Base-by-base conservation (phyloP, 805 yeast genomes). In the Schizosaccharomyces octosporus region DNA sequence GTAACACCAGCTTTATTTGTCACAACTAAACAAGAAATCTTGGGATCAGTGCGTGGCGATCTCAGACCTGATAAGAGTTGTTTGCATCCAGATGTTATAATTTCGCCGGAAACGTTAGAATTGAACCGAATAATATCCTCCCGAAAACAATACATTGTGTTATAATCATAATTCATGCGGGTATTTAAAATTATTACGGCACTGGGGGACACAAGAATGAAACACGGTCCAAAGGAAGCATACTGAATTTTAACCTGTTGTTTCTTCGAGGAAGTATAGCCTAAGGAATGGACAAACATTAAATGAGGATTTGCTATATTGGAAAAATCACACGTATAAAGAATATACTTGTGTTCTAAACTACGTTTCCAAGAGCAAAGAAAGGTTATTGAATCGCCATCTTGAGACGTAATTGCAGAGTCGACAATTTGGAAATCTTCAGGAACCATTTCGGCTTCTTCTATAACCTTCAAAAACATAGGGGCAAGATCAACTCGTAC, bases 121-220 rank as follows among this genome's bases (percentile, higher is more conserved):
- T 79, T 80, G 64, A 89, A 78, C 5, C 76, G 72, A 13, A 89
- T 74, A 13, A 80, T 73, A 69, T 90, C 97, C 70, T 88, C 95
- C 51, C 51, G 27, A 19, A 5, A 45, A 9, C 27, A 19, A 19
- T 24, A 19, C 51, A 24, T 19, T 45, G 27, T 24, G n/a, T 19
- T 45, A 45, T 45, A n/a, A 19, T 45, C 27, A 6, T 5, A 9
- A 17, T 45, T 27, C 51, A 19, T 24, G 11, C 27, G 51, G 27
- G 27, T 17, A 24, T 45, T n/a, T 24, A 45, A 2, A 5, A 45
- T 45, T 7, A 45, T 45, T 19, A 45, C 51, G 11, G 51, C 51
- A 24, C 17, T 24, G 21, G 51, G 21, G 21, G 27, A 45, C 11
- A 45, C 51, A n/a, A 45, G 27, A 45, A 45, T 9, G 21, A 45